Conservation (phyloP, 2,329 filamentous ascomycete species). For the Chaetothyriales sp. region DNA sequence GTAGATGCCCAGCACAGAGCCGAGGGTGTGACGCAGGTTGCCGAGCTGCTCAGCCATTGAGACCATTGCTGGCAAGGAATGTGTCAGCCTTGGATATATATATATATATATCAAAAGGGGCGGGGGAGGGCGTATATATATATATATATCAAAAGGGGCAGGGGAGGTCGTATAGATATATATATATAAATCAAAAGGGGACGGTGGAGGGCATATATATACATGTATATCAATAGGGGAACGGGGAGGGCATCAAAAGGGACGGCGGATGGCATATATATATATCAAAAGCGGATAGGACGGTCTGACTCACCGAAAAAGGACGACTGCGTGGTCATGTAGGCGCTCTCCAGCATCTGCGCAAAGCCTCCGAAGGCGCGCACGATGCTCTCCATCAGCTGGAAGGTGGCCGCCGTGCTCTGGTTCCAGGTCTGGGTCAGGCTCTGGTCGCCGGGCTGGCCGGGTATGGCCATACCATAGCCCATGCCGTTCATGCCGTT, state of each 20-base stretch:
- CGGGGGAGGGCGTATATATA: no score
- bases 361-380: constrained; percentile 94
- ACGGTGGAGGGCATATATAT: no score
- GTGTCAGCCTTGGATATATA: constrained; percentile 11
- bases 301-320: constrained; percentile 69
- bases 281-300: constrained; percentile 3
- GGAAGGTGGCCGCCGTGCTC: constrained; percentile 90
- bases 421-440: constrained; percentile 91
- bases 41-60: constrained; percentile 96
- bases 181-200: no score
- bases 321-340: constrained; percentile 97
- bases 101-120: no score
- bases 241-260: no score
- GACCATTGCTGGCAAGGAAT: constrained; percentile 61
- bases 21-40: constrained; percentile 81
- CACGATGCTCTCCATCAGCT: constrained; percentile 95
- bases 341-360: constrained; percentile 98
- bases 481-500: constrained; percentile 27
- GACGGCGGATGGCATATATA: no score
- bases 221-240: no score
- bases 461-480: constrained; percentile 42
- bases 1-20: constrained; percentile 88
- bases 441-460: constrained; percentile 64
- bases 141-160: no score
- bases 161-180: no score